phyloP scores from a whole-genome alignment of 768 basidiomycete species.

The Lentinula lateritia region DNA sequence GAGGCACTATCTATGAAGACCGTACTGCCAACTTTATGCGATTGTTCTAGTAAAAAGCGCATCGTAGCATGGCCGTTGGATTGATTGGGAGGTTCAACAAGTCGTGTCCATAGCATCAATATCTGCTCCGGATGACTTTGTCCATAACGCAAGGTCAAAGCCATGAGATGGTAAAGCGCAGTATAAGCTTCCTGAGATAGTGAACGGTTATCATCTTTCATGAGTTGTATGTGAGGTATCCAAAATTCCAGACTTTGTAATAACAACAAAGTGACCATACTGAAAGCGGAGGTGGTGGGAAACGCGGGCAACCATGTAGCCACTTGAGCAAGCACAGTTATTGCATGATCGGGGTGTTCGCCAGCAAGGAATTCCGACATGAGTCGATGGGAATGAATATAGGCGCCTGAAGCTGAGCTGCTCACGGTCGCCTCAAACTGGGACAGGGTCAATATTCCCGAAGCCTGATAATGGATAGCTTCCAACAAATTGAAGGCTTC shows the following conservation, averaged over 20 bases:
- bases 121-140: slow-evolving; percentile 77
- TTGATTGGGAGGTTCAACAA: slow-evolving; percentile 67
- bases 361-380: slow-evolving; percentile 76
- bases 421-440: slow-evolving; percentile 70
- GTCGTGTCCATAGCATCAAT: slow-evolving; percentile 68
- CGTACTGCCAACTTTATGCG: slow-evolving; percentile 74
- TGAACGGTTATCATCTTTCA: slow-evolving; percentile 50
- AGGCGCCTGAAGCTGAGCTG: slow-evolving; percentile 69
- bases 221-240: slow-evolving; percentile 72
- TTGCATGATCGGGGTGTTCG: slow-evolving; percentile 63
- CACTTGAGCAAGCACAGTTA: slow-evolving; percentile 63
- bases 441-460: slow-evolving; percentile 63
- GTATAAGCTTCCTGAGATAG: slow-evolving; percentile 55
- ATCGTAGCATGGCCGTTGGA: slow-evolving; percentile 76
- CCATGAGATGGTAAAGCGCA: slow-evolving; percentile 75
- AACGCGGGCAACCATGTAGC: slow-evolving; percentile 68
- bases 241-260: slow-evolving; percentile 81
- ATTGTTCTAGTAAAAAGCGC: slow-evolving; percentile 83
- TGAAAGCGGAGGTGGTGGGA: slow-evolving; percentile 41
- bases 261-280: slow-evolving; percentile 47
- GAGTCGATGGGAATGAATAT: slow-evolving; percentile 73
- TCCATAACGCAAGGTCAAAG: slow-evolving; percentile 73
- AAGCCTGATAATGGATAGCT: slow-evolving; percentile 59
- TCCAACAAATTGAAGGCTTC: slow-evolving; percentile 77
- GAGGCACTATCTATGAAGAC: slow-evolving; percentile 76